Evolutionary conservation across 192 early-diverging fungal genomes (phyloP).

Genomic region (Backusella parvicylindrica): DNA sequence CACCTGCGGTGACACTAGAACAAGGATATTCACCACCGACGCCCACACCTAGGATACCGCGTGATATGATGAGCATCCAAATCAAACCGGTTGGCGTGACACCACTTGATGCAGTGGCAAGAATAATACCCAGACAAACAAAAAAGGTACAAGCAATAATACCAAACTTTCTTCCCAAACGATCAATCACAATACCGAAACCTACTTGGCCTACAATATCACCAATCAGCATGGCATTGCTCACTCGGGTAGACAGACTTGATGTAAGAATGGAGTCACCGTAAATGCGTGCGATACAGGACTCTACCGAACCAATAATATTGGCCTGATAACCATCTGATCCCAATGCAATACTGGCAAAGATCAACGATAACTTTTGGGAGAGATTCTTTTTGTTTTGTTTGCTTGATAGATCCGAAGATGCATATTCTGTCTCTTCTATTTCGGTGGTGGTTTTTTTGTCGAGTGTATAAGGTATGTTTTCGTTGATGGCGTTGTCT

Average conservation of each 20-base stretch:
- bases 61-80: conserved; percentile 38
- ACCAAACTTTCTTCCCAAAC: conserved; percentile 48
- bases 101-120: conserved; percentile 34
- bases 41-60: conserved; percentile 41
- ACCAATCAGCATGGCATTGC: conserved; percentile 44
- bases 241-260: conserved; percentile 36
- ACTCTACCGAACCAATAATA: conserved; percentile 41
- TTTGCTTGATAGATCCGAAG: not conserved
- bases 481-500: not conserved
- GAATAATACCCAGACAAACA: conserved; percentile 35
- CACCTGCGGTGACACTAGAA: conserved; percentile 43
- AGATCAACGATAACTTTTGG: conserved; percentile 20
- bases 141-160: conserved; percentile 41
- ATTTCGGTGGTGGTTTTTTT: not conserved
- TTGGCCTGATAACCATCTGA: conserved; percentile 51
- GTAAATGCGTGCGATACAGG: conserved; percentile 40
- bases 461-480: not conserved
- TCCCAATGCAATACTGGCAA: conserved; percentile 34
- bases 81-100: conserved; percentile 37
- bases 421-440: not conserved
- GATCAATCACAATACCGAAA: conserved; percentile 46
- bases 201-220: conserved; percentile 46
- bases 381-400: not conserved
- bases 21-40: conserved; percentile 53
- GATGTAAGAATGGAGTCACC: conserved; percentile 26